Evolutionary conservation across 768 basidiomycete genomes (phyloP), one percentile per base, ranked within the genome.

Genomic region (Podaxis sp.): DNA sequence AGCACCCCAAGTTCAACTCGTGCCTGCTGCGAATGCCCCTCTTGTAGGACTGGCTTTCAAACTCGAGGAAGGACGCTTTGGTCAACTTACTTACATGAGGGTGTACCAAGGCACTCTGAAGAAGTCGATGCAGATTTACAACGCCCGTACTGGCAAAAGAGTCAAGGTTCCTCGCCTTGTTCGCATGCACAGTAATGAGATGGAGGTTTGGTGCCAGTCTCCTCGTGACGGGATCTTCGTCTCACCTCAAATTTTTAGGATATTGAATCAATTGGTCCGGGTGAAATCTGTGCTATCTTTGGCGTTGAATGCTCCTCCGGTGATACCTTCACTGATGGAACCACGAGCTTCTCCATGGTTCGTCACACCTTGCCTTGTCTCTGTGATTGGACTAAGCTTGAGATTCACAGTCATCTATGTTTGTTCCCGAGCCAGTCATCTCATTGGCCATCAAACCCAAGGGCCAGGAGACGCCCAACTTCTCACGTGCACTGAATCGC

Each of bases 281-380:
- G 97, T 61, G 97, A 99, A 82, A 99, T 99, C 66, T 98, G 97
- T 72, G 97, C 97, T 54, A 97, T 97, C 75, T 99, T 99, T 69
- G 97, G 97, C 69, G 93, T 99, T 36, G 97, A 99, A 67, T 99
- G 97, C 71, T 94, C 96, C 0, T 92, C 94, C 15, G 96, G 97
- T 13, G 97, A 99, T 75, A 98, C 96, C 0, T 98, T 99, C 75
- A 97, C 93, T 0, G 97, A 98, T 72, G 83, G 96, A 8, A 85
- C 90, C 1, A 91, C 91, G 0, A 89, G 81, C 33, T 95, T 86
- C 76, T 93, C 97, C 0, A 98, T 98, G 96, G 96, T 95, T 53
- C 40, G 85, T 74, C 15, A 50, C 46, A 27, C 33, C 19, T 17
- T 33, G 22, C 27, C 47, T 24, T 41, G 56, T 41, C 25, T 33